These are phyloP conservation scores for Orbilia javanica DNA, from an alignment of 2,329 filamentous ascomycete genomes.

Conservation along the genomic window DNA sequence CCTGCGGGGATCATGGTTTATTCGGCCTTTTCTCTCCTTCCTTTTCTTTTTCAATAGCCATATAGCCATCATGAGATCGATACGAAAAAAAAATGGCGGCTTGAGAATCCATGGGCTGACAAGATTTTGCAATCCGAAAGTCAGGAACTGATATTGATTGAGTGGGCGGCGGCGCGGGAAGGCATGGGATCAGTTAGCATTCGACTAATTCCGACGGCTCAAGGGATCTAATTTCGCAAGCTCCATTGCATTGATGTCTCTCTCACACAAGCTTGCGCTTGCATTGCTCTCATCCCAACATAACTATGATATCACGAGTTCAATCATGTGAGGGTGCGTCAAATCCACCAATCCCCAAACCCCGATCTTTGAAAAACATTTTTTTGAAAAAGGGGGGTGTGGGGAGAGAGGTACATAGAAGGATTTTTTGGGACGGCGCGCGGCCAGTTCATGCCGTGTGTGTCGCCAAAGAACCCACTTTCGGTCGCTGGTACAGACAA, in stretches of 20 bases:
- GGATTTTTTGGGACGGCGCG: slow-evolving; percentile 9
- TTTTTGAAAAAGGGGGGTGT: not conserved
- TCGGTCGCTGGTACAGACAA: slow-evolving; percentile 13
- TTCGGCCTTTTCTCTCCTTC: slow-evolving; percentile 37
- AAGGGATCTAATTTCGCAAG: slow-evolving; percentile 16
- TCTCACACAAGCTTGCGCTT: not conserved
- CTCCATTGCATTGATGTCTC: not conserved
- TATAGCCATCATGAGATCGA: slow-evolving; percentile 22
- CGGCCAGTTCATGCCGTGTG: slow-evolving; percentile 42
- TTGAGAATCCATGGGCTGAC: slow-evolving; percentile 2
- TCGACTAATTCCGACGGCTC: slow-evolving; percentile 31
- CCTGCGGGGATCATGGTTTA: slow-evolving; percentile 42
- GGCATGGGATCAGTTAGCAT: slow-evolving; percentile 26
- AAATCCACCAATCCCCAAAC: slow-evolving; percentile 1
- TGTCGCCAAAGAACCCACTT: slow-evolving; percentile 38
- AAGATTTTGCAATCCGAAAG: slow-evolving; percentile 22
- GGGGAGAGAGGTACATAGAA: not conserved
- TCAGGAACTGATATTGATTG: slow-evolving; percentile 21
- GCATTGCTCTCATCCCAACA: not conserved
- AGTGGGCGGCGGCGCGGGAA: slow-evolving; percentile 18
- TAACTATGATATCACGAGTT: slow-evolving; percentile 16
- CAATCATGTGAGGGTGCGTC: slow-evolving; percentile 6
- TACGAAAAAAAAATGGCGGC: not conserved
- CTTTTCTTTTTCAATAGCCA: too few relatives aligned
- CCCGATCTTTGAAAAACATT: not conserved